Conservation (phyloP, 805 yeast species). For the Saturnispora halmiae region DNA sequence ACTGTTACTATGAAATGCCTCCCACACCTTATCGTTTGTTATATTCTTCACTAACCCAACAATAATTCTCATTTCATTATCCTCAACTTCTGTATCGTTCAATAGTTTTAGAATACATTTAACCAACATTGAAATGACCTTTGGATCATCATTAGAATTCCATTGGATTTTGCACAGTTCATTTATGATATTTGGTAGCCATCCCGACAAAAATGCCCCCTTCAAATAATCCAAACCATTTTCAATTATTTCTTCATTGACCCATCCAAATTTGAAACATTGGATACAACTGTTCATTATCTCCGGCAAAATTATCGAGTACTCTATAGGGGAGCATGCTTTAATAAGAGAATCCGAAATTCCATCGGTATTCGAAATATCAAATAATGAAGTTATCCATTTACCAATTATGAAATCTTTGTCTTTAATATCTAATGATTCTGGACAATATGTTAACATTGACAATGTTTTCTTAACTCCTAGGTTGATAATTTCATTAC, state of each 20-base stretch:
- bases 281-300: slow-evolving; percentile 64
- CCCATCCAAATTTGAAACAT: slow-evolving; percentile 46
- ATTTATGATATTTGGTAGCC: slow-evolving; percentile 39
- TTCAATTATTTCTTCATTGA: slow-evolving; percentile 50
- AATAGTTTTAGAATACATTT: slow-evolving; percentile 19
- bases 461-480: slow-evolving; percentile 8
- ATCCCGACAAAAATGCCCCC: slow-evolving; percentile 63
- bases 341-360: slow-evolving; percentile 76
- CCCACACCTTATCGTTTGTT: slow-evolving; percentile 14
- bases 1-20: slow-evolving; percentile 2
- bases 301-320: slow-evolving; percentile 59
- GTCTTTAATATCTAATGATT: slow-evolving; percentile 3
- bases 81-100: slow-evolving; percentile 12
- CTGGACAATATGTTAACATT: slow-evolving; percentile 6
- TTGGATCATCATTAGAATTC: slow-evolving; percentile 10
- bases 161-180: slow-evolving; percentile 17
- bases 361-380: slow-evolving; percentile 48
- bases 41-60: slow-evolving; percentile 16
- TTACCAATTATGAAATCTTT: slow-evolving; percentile 33
- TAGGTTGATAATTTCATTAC: slow-evolving; percentile 12
- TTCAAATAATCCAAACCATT: slow-evolving; percentile 83
- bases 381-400: slow-evolving; percentile 78
- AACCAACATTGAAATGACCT: slow-evolving; percentile 11
- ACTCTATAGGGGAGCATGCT: slow-evolving; percentile 55
- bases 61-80: slow-evolving; percentile 18